Evolutionary conservation across 2,329 filamentous ascomycete species (phyloP).

Genomic region (Nigrograna mackinnonii): DNA sequence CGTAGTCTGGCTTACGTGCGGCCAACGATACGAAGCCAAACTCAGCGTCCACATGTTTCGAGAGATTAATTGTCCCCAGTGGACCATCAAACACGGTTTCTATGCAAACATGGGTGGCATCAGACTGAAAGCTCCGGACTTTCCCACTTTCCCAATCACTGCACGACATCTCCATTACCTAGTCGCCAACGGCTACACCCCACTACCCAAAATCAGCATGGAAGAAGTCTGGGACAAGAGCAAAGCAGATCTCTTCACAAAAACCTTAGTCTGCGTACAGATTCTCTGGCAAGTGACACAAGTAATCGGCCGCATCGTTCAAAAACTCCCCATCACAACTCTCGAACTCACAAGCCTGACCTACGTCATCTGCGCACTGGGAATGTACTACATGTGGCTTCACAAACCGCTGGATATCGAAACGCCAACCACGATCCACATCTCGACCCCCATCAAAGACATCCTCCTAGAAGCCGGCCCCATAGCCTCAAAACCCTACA

Average conservation of each 20-base stretch:
- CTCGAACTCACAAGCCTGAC: slow-evolving; percentile 42
- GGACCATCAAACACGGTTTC: slow-evolving; percentile 16
- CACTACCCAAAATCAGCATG: slow-evolving; percentile 27
- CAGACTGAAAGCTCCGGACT: slow-evolving; percentile 11
- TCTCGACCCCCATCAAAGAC: slow-evolving; percentile 1
- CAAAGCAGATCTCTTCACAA: slow-evolving; percentile 16
- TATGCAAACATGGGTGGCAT: slow-evolving; percentile 29
- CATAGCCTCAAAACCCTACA: no score
- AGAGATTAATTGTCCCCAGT: slow-evolving; percentile 7
- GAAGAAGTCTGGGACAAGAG: slow-evolving; percentile 14
- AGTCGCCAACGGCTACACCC: slow-evolving; percentile 9
- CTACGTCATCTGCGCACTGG: slow-evolving; percentile 39
- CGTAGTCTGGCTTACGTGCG: slow-evolving; percentile 32
- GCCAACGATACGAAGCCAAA: slow-evolving; percentile 38
- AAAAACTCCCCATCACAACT: slow-evolving; percentile 36
- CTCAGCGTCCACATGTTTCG: slow-evolving; percentile 28
- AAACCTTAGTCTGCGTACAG: slow-evolving; percentile 22
- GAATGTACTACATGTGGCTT: slow-evolving; percentile 42
- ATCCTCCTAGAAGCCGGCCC: slow-evolving; percentile 2
- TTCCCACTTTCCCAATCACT: slow-evolving; percentile 16
- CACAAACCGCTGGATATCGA: slow-evolving; percentile 42
- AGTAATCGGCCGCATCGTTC: slow-evolving; percentile 13
- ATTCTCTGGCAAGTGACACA: slow-evolving; percentile 11
- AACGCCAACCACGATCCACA: slow-evolving; percentile 22
- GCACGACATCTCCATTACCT: slow-evolving; percentile 15